phyloP scores from a whole-genome alignment of 2,329 filamentous ascomycete genomes.

The Stachybotrys chartarum region DNA sequence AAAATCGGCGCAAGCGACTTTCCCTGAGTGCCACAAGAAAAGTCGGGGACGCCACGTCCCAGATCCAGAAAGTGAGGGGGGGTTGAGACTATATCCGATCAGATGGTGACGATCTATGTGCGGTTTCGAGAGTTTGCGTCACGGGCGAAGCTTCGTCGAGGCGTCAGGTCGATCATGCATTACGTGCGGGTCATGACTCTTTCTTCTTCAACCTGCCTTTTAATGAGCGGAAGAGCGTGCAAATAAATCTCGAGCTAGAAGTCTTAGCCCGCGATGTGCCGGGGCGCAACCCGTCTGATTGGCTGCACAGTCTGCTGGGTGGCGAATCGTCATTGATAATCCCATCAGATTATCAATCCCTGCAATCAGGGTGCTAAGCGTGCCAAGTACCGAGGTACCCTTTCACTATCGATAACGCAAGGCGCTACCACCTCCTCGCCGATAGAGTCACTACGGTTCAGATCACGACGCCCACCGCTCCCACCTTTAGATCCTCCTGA shows the following conservation, averaged over 20 bases:
- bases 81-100: too few relatives aligned
- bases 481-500: too few relatives aligned
- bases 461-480: neutral
- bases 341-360: neutral
- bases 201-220: neutral
- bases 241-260: neutral
- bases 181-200: neutral
- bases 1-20: neutral
- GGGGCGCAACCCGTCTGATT: neutral
- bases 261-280: neutral
- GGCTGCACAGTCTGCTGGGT: neutral
- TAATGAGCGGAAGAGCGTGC: neutral
- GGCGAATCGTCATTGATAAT: neutral
- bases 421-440: too few relatives aligned
- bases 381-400: too few relatives aligned
- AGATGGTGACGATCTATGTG: too few relatives aligned
- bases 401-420: too few relatives aligned
- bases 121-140: too few relatives aligned
- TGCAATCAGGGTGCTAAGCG: too few relatives aligned
- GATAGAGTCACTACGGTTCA: neutral
- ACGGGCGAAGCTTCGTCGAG: too few relatives aligned
- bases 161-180: neutral
- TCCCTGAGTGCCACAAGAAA: too few relatives aligned
- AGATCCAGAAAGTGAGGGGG: neutral
- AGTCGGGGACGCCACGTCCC: neutral